phyloP scores from a whole-genome alignment of 306 rosid genomes.

The Vicia villosa region DNA sequence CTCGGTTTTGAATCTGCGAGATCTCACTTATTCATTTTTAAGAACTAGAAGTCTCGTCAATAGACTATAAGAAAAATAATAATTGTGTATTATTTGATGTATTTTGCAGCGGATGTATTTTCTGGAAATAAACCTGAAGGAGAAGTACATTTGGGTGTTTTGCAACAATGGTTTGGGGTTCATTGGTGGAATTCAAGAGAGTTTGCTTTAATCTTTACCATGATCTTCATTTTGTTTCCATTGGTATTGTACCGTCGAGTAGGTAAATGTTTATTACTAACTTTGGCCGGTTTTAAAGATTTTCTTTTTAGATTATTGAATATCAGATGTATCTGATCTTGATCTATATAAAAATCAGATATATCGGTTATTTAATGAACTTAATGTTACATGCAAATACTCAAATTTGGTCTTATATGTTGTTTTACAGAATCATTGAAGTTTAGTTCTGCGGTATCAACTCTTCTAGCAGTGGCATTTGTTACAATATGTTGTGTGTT shows the following conservation, averaged over 20 bases:
- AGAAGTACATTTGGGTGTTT: conserved; percentile 71
- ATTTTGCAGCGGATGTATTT: conserved; percentile 69
- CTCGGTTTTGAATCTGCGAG: no score
- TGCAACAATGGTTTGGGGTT: conserved; percentile 88
- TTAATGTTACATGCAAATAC: not conserved
- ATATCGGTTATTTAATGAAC: no score
- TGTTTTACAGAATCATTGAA: conserved; percentile 63
- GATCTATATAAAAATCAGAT: no score
- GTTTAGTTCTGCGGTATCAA: conserved; percentile 75
- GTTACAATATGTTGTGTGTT: conserved; percentile 69
- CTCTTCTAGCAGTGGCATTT: conserved; percentile 83
- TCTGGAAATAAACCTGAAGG: conserved; percentile 62
- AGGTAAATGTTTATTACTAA: conserved; percentile 50
- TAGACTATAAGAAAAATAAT: no score
- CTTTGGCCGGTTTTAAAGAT: no score
- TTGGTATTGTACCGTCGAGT: conserved; percentile 71
- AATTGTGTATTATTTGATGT: conserved; percentile 3
- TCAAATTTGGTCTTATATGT: not conserved
- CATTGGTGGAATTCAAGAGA: conserved; percentile 93
- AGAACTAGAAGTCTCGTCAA: no score
- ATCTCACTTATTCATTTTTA: no score
- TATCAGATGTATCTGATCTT: no score
- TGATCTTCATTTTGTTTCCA: conserved; percentile 67
- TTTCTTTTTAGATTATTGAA: no score
- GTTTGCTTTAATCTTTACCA: conserved; percentile 54